A percentile compares a stretch with the other conserved stretches of the same genome.
Conservation (phyloP, 805 yeast genomes). For the Yarrowia deformans region DNA sequence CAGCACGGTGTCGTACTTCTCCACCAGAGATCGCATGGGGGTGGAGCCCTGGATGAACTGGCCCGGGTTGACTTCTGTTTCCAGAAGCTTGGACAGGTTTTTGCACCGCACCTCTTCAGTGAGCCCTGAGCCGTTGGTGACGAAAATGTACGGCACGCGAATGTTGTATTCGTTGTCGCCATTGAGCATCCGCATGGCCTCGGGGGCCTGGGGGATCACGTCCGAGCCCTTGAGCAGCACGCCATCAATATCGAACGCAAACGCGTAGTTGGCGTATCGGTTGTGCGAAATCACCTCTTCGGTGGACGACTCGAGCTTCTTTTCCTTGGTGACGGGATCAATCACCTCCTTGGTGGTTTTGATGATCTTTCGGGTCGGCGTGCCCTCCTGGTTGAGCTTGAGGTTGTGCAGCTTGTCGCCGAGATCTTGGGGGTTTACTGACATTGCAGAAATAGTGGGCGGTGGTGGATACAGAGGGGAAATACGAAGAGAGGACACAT, state of each 20-base stretch:
- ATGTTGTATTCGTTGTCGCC: constrained; percentile 81
- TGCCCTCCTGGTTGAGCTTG: constrained; percentile 12
- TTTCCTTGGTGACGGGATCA: constrained; percentile 32
- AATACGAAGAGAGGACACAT: constrained; percentile 17
- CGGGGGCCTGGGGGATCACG: constrained; percentile 79
- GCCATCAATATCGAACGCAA: constrained; percentile 93
- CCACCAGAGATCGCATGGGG: constrained; percentile 85
- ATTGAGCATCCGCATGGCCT: constrained; percentile 73
- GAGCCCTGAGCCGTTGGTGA: constrained; percentile 93
- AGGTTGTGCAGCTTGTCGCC: constrained; percentile 34
- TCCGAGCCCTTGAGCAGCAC: constrained; percentile 86
- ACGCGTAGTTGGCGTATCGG: constrained; percentile 58
- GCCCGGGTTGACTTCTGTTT: constrained; percentile 66
- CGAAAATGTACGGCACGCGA: constrained; percentile 81
- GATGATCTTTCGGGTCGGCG: constrained; percentile 26
- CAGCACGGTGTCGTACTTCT: constrained; percentile 70
- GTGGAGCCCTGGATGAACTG: constrained; percentile 95
- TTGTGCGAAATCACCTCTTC: constrained; percentile 41
- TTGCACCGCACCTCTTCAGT: constrained; percentile 76
- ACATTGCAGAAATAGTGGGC: neutral
- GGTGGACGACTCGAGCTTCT: constrained; percentile 6
- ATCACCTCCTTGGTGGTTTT: constrained; percentile 38
- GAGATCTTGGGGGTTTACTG: constrained; percentile 31
- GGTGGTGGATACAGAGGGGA: neutral
- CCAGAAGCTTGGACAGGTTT: constrained; percentile 70